phyloP scores from a whole-genome alignment of 2,329 filamentous ascomycete genomes.

The Cladosporium austrohemisphaericum region DNA sequence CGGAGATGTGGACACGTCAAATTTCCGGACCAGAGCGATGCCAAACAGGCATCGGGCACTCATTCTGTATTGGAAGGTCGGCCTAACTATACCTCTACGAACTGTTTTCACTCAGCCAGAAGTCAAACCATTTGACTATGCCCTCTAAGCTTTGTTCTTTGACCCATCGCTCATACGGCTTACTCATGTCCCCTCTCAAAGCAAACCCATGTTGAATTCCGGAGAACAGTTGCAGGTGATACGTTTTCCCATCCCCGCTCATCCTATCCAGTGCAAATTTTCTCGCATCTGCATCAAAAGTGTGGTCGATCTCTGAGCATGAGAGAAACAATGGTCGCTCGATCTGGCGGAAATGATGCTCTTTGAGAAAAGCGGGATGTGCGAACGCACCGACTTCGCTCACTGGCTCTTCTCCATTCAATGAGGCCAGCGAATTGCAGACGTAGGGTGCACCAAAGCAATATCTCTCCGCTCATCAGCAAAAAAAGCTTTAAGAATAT shows the following conservation, averaged over 20 bases:
- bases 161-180: conserved; percentile 41
- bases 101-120: too few species aligned
- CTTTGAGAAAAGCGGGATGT: conserved; percentile 50
- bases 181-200: conserved; percentile 37
- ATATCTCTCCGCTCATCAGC: conserved; percentile 17
- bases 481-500: not conserved
- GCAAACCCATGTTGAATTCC: conserved; percentile 37
- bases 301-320: conserved; percentile 46
- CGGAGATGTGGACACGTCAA: too few species aligned
- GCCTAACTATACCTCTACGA: too few species aligned
- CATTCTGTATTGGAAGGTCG: too few species aligned
- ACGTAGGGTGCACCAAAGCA: conserved; percentile 45
- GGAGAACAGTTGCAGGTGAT: conserved; percentile 33
- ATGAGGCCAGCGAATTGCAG: conserved; percentile 31
- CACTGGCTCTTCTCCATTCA: conserved; percentile 27
- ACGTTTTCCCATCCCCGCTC: conserved; percentile 35
- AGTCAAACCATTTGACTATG: too few species aligned
- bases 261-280: conserved; percentile 44
- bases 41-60: too few species aligned
- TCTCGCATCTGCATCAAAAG: conserved; percentile 40
- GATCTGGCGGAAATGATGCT: conserved; percentile 42
- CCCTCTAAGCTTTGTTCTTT: conserved; percentile 31
- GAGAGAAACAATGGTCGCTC: conserved; percentile 46
- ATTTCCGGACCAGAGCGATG: too few species aligned
- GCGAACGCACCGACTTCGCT: conserved; percentile 48